Base-by-base conservation (phyloP, 768 basidiomycete genomes). In the Trametes cinnabarina region DNA sequence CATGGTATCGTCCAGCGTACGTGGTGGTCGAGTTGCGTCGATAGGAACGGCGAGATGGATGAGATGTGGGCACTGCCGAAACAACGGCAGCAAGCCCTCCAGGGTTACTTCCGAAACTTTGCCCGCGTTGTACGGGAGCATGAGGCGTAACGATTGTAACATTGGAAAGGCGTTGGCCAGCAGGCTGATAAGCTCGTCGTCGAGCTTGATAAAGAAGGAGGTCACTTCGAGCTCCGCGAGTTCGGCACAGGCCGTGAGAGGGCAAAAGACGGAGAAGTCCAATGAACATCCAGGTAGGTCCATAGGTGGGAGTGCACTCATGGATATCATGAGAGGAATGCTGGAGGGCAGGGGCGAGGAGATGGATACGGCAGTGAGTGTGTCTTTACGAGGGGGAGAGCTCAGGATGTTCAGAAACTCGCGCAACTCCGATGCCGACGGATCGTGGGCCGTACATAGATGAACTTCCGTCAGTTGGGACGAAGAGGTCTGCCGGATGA, bases 141-240 rank as follows among this genome's bases (percentile, higher is more conserved):
- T 32, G 30, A 61, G 55, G 51, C 55, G 60, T 52, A 61, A 47
- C 47, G 53, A 55, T 20, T 57, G 60, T 44, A 61, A 55, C 44
- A 42, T 52, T 51, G 60, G 60, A 47, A 56, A 61, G 22, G 51
- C 60, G 44, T 32, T 42, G 48, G 60, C 55, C 44, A 61, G 55
- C 44, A 56, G 51, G 40, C 55, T 20, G 26, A 61, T 19, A 32
- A 61, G 47, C 15, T 39, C 46, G 55, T 61, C 39, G 48, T 61
- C 60, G 35, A 47, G 55, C n/a, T 26, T 28, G 50, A 57, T 35
- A 40, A 52, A 61, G 47, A 61, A 61, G 12, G 60, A 61, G n/a
- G 23, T 61, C 35, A 61, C 28, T 32, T 61, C 60, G 22, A 61
- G 60, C 47, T 61, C 60, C 22, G 48, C 37, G 50, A 61, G 60